phyloP scores from a whole-genome alignment of 2,329 filamentous ascomycete genomes.

The Diaporthe citrichinensis region DNA sequence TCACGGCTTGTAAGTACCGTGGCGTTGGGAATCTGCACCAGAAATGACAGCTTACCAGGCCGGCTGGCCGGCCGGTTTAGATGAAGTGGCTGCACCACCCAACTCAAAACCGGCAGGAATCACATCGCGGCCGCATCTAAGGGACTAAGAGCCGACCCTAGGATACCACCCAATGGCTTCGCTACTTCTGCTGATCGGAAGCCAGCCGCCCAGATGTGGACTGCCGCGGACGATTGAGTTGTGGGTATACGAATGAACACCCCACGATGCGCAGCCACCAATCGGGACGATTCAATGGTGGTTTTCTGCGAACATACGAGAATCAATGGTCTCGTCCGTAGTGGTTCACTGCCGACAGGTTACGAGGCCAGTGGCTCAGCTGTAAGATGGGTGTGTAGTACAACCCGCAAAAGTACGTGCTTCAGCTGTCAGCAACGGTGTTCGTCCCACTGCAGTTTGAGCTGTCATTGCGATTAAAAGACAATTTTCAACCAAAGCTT shows the following conservation, averaged over 20 bases:
- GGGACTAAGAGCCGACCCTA: not conserved
- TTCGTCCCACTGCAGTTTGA: not conserved
- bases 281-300: not conserved
- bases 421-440: not conserved
- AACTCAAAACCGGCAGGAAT: constrained; percentile 20
- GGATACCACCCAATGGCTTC: not conserved
- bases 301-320: not conserved
- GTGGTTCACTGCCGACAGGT: not conserved
- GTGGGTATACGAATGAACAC: not conserved
- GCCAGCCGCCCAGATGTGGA: not conserved
- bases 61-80: not conserved
- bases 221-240: not conserved
- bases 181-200: not conserved
- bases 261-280: not conserved
- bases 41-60: not conserved
- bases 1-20: not conserved
- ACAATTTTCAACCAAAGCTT: not conserved
- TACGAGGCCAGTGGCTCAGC: constrained; percentile 18
- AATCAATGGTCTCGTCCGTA: not conserved
- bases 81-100: not conserved
- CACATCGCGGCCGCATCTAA: constrained; percentile 10
- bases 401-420: not conserved
- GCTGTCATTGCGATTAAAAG: not conserved
- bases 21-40: not conserved
- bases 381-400: not conserved